Base-by-base conservation (phyloP, 805 yeast genomes). In the Kodamaea sagamina region DNA sequence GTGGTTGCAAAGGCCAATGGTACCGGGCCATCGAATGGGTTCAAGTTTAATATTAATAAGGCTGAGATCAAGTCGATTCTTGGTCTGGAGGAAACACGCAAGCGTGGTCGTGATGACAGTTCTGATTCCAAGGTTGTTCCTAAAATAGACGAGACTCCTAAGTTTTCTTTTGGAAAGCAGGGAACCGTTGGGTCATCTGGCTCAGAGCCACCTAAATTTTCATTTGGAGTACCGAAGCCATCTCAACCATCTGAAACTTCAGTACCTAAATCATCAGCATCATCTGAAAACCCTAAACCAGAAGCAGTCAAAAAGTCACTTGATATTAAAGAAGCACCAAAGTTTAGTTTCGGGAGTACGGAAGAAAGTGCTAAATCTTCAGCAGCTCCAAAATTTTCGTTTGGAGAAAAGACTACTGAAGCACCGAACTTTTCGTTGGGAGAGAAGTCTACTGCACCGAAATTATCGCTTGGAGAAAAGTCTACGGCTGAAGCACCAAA, bases 11-110 rank as follows among this genome's bases (percentile, higher is more conserved):
- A 35, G 31, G 16, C 29, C 6, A 12, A 12, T 6, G 26, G 25
- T 19, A 19, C 44, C 6, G 44, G 39, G n/a, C 74, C 74, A 22
- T 66, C 71, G 34, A 55, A 63, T 2, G 74, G 71, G 1, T 69
- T 69, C 53, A 56, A 64, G 27, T 68, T 69, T 43, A 54, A 59
- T 3, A 59, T 67, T 13, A 63, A 63, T 35, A 58, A 60, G 39
- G 57, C 53, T 13, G 59, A 62, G 36, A 50, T 68, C 19, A 46
- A 53, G 28, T 49, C 55, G 6, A 52, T 67, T 8, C 44, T 64
- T 7, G 43, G 25, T n/a, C 37, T 35, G 15, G 22, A 36, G 6
- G 32, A 35, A 15, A 25, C 11, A 10, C 29, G 29, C 8, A 24
- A 24, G 39, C n/a, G 32, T 13, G 16, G 39, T 36, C 12, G 36